Base-by-base conservation (phyloP, 1,284 basidiomycete species). In the Microbotryum silenes-acaulis region DNA sequence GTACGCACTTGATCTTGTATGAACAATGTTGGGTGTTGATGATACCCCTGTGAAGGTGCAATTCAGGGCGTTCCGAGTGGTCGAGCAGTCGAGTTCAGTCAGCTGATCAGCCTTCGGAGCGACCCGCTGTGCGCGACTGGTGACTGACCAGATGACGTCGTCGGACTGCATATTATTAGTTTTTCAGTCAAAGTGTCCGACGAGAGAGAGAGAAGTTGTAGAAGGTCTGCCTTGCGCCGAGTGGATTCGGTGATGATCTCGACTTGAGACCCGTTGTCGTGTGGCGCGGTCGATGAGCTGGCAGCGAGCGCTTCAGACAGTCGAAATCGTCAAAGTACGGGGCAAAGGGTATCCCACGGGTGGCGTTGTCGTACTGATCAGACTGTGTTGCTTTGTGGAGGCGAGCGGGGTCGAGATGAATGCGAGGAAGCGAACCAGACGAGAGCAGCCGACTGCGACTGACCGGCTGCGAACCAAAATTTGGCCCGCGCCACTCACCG, bases 1-100 rank as follows among this genome's bases (percentile, higher is more conserved):
- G 18, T 27, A 37, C 88, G 74, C 71, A 92, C 91, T 92, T 96
- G 81, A 97, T 91, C 86, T 94, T 96, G 77, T 93, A 97, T 0
- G 91, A 93, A 79, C 92, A 96, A 76, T 69, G 68, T 44, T 69
- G 68, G 23, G 52, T 58, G 63, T 69, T 69, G 65, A 69, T 69
- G 63, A 69, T 65, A 29, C 64, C 65, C 68, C 66, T 67, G 52
- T 49, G 1, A 16, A 8, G 14, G 3, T 10, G 42, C 20, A 23
- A 23, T 23, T 23, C 23, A 23, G 23, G 23, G 23, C 23, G 23
- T 23, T 23, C 23, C 23, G n/a, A 37, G 27, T 52, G 45, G n/a
- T 3, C 16, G 2, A 8, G 23, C 46, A 27, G 21, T 6, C n/a
- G 16, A 16, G 23, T 33, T 18, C 3, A 27, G 23, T n/a, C 6